These are phyloP conservation scores for Gentiana macrophylla DNA, from an alignment of 257 asterid species.

Conservation along the genomic window DNA sequence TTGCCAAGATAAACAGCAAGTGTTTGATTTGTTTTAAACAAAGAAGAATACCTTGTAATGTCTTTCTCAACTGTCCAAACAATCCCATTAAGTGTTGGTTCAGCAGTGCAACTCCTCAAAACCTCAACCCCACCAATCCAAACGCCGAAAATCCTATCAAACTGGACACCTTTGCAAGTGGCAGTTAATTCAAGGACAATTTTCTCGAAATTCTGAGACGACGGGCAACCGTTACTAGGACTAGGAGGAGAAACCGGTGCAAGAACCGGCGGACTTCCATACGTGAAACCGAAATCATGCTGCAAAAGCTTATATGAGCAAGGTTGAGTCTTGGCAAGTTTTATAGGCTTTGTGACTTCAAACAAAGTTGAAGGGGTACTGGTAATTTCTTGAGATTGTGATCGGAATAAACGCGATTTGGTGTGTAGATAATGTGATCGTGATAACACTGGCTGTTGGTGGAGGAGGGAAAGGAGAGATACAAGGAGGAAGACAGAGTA, in stretches of 20 bases:
- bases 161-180: conserved; percentile 55
- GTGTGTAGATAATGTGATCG: conserved; percentile 18
- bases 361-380: conserved; percentile 28
- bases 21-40: conserved; percentile 40
- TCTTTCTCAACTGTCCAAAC: conserved; percentile 74
- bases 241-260: conserved; percentile 36
- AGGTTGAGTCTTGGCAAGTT: conserved; percentile 37
- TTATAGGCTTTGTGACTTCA: conserved; percentile 49
- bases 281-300: conserved; percentile 47
- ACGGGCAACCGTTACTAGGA: conserved; percentile 33
- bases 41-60: conserved; percentile 59
- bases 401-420: conserved; percentile 11
- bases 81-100: conserved; percentile 37
- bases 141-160: conserved; percentile 68
- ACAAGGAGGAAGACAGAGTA: no score
- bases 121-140: conserved; percentile 87
- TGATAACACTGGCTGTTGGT: conserved; percentile 7
- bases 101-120: conserved; percentile 78
- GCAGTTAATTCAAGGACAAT: conserved; percentile 74
- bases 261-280: conserved; percentile 44
- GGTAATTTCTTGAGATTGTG: conserved; percentile 10
- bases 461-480: background rate
- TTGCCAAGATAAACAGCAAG: conserved; percentile 61
- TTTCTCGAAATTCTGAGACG: conserved; percentile 27
- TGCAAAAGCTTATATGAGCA: conserved; percentile 36